Conservation (phyloP, 2,329 filamentous ascomycete genomes). For the Venturia carpophila region DNA sequence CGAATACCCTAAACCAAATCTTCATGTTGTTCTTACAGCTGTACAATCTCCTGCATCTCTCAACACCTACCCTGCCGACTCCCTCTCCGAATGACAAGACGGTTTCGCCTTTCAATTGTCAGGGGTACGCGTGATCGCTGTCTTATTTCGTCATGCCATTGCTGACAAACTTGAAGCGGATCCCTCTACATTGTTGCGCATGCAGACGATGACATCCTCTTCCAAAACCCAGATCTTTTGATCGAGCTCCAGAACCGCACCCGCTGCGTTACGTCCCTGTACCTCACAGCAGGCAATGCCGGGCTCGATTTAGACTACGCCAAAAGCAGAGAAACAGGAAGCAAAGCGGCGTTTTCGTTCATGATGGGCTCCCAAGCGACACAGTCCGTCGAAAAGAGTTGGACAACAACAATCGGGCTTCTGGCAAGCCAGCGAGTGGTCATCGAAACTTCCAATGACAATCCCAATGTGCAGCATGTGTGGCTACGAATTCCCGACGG, state of each 20-base stretch:
- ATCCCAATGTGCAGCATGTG: conserved; percentile 24
- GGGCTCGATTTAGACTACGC: conserved; percentile 22
- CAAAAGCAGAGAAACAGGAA: conserved; percentile 23
- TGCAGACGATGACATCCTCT: conserved; percentile 26
- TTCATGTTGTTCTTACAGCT: neutral
- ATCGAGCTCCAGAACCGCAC: conserved; percentile 25
- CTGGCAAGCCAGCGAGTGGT: conserved; percentile 20
- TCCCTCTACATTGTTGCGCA: conserved; percentile 27
- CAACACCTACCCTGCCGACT: neutral
- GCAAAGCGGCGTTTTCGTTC: conserved; percentile 24
- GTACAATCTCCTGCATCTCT: neutral
- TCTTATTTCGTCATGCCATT: neutral
- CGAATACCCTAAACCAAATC: neutral
- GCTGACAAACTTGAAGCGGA: conserved; percentile 21
- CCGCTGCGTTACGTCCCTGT: conserved; percentile 26
- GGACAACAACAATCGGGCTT: conserved; percentile 17
- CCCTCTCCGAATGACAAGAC: neutral
- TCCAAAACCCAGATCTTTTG: conserved; percentile 27
- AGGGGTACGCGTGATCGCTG: neutral
- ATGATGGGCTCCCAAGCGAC: conserved; percentile 22
- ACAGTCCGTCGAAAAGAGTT: neutral
- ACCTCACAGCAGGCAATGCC: conserved; percentile 26
- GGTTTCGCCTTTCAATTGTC: neutral
- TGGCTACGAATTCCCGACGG: conserved; percentile 27
- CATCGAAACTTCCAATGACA: conserved; percentile 20